Conservation (phyloP, 371 early-diverging fungal genomes). For the Lichtheimia ornata region DNA sequence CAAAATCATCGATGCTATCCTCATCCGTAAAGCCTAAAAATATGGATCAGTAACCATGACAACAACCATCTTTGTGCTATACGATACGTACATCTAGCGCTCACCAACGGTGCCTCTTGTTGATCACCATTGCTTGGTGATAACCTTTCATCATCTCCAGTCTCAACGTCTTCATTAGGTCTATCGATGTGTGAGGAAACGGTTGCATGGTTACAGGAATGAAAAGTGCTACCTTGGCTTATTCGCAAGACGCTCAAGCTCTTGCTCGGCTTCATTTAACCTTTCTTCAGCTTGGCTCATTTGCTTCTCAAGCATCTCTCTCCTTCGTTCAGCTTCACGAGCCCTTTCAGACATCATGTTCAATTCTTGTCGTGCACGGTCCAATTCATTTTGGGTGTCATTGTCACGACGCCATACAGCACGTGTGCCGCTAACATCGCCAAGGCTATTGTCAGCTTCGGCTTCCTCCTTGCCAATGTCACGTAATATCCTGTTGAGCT, state of each 20-base stretch:
- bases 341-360: constrained; percentile 29
- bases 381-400: constrained; percentile 38
- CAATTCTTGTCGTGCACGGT: constrained; percentile 33
- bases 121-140: background rate
- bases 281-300: constrained; percentile 33
- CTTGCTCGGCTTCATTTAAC: constrained; percentile 29
- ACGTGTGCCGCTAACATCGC: constrained; percentile 21
- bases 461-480: constrained; percentile 61
- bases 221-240: background rate
- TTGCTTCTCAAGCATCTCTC: constrained; percentile 31
- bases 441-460: constrained; percentile 35
- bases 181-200: background rate
- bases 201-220: background rate
- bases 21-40: constrained; percentile 59
- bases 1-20: constrained; percentile 68
- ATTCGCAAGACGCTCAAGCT: constrained; percentile 12
- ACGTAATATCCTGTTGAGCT: constrained; percentile 83
- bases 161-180: background rate
- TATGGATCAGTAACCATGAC: background rate
- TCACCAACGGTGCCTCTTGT: background rate
- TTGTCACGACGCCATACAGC: constrained; percentile 48
- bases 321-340: constrained; percentile 30
- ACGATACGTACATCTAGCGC: background rate
- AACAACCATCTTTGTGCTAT: no score
- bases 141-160: background rate